Base-by-base conservation (phyloP, 2,329 filamentous ascomycete genomes). In the Tolypocladium sp. region DNA sequence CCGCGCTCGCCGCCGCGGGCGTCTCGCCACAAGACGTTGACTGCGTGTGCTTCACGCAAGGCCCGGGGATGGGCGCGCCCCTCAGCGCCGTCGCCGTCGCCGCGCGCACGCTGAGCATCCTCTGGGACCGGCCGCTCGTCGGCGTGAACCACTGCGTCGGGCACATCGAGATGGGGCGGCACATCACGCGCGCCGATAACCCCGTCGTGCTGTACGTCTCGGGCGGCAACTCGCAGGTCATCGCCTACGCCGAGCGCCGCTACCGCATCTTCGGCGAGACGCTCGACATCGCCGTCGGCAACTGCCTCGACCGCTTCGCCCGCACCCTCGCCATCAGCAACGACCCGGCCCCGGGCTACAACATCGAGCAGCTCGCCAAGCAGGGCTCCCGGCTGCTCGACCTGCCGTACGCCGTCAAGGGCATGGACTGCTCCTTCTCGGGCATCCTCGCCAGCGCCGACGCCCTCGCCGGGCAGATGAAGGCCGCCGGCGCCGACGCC, bases 251-350 rank as follows among this genome's bases (percentile, higher is more conserved):
- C 41, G 90, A 93, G 64, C 90, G 92, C 71, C 84, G 93, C 60
- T 99, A 99, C 77, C 89, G 94, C 60, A 99, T 99, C 71, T 99
- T 99, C 73, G 94, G 94, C 62, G 94, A 99, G 77, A 92, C 94
- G 2, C 86, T 99, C 57, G 94, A 99, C 71, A 97, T 97, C 64
- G 94, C 94, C 17, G 93, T 99, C 13, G 94, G 94, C 5, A 99
- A 99, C 76, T 97, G 94, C 72, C 85, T 99, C 54, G 94, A 99
- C 74, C 86, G 94, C 40, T 97, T 99, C 72, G 94, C 94, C 38
- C 86, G 94, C 66, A 96, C 92, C 3, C 81, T 99, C 55, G 83
- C 84, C 66, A 97, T 99, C 70, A 88, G 89, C 71, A 99, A 99
- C 73, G 93, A 99, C 72, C 94, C 94, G 0, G 94, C 94, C 1